These are phyloP conservation scores for Trichoderma simmonsii DNA, from an alignment of 2,329 filamentous ascomycete species.

Conservation along the genomic window DNA sequence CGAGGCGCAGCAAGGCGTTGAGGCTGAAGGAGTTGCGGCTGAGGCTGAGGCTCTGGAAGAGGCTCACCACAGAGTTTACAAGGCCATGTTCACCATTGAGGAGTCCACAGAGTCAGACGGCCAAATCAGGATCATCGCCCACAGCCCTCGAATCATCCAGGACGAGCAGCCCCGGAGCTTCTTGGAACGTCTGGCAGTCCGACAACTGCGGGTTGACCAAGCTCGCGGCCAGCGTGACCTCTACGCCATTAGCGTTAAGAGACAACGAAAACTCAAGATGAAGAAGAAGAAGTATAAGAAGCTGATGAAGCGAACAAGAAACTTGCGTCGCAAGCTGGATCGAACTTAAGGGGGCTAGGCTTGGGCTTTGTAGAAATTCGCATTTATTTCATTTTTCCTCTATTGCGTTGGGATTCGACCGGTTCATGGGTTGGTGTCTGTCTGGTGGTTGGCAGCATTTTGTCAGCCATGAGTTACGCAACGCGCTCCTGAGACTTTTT, in stretches of 20 bases:
- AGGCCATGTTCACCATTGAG: conserved; percentile 64
- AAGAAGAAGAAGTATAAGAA: conserved; percentile 99
- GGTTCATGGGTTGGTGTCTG: conserved; percentile 30
- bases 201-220: conserved; percentile 59
- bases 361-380: conserved; percentile 27
- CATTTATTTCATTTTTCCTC: conserved; percentile 23
- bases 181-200: conserved; percentile 65
- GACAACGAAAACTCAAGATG: conserved; percentile 95
- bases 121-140: conserved; percentile 58
- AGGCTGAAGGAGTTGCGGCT: conserved; percentile 35
- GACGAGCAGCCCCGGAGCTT: conserved; percentile 54
- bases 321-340: conserved; percentile 80
- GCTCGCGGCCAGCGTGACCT: conserved; percentile 55
- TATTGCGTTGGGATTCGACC: conserved; percentile 26
- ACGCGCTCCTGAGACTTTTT: conserved; percentile 30
- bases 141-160: conserved; percentile 57
- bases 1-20: conserved; percentile 48
- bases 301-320: conserved; percentile 88
- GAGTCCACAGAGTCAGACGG: conserved; percentile 60
- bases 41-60: conserved; percentile 35
- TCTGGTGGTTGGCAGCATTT: conserved; percentile 28
- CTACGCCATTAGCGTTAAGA: conserved; percentile 83
- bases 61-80: conserved; percentile 56
- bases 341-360: conserved; percentile 46
- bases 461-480: conserved; percentile 28